Evolutionary conservation across 306 rosid genomes (phyloP).

Genomic region (Lathyrus oleraceus): DNA sequence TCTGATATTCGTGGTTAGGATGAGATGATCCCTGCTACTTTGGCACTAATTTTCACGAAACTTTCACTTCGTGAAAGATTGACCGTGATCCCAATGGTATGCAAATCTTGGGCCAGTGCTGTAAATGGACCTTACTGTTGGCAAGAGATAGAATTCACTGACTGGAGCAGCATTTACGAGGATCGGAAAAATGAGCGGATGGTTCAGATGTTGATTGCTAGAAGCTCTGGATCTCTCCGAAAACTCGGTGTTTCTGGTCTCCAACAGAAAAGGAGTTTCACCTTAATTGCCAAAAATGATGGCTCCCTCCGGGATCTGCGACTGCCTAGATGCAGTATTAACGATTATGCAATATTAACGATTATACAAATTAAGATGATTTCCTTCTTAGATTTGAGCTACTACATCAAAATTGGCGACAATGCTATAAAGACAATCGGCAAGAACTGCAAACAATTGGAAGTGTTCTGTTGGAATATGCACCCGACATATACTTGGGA

Average conservation of each 20-base stretch:
- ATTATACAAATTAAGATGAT: slow-evolving; percentile 54
- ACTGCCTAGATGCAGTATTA: slow-evolving; percentile 71
- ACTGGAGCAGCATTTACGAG: slow-evolving; percentile 64
- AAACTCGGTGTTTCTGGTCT: slow-evolving; percentile 75
- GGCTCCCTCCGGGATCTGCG: slow-evolving; percentile 70
- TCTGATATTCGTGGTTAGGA: too few relatives aligned
- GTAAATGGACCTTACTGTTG: slow-evolving; percentile 81
- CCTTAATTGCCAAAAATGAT: slow-evolving; percentile 79
- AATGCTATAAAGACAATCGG: slow-evolving; percentile 68
- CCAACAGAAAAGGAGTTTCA: slow-evolving; percentile 55
- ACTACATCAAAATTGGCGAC: slow-evolving; percentile 61
- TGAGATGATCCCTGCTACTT: too few relatives aligned
- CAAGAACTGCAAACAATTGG: slow-evolving; percentile 73
- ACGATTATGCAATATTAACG: too few relatives aligned
- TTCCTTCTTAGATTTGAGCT: slow-evolving; percentile 87
- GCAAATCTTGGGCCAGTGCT: slow-evolving; percentile 73
- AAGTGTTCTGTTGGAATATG: slow-evolving; percentile 76
- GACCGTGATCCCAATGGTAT: too few relatives aligned
- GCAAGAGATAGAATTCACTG: slow-evolving; percentile 87
- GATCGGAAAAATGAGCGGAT: slow-evolving; percentile 60
- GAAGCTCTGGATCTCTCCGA: slow-evolving; percentile 77
- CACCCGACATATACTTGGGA: slow-evolving; percentile 78
- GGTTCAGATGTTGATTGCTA: slow-evolving; percentile 65
- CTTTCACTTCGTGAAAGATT: too few relatives aligned
- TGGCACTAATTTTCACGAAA: too few relatives aligned